Percentiles rank a stretch among this genome's conserved stretches.
These are phyloP conservation scores for Aureobasidium melanogenum DNA, from an alignment of 2,329 filamentous ascomycete species.

Conservation along the genomic window DNA sequence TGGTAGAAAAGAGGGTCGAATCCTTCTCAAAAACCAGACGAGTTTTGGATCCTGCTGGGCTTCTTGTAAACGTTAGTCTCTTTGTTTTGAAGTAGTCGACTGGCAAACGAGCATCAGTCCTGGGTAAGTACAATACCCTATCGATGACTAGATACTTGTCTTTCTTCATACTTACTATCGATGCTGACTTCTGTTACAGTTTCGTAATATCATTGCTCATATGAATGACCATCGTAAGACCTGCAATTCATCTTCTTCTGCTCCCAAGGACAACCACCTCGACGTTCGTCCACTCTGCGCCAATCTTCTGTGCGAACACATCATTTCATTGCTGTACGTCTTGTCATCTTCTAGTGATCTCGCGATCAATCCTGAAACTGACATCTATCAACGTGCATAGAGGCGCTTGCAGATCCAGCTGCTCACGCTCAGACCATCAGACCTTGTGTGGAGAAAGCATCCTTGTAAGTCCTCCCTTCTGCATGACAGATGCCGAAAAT, in stretches of 20 bases:
- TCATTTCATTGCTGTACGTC: neutral
- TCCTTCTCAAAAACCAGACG: slow-evolving; percentile 8
- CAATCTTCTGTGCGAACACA: neutral
- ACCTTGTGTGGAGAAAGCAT: slow-evolving; percentile 6
- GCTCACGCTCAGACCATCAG: slow-evolving; percentile 5
- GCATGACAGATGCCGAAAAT: slow-evolving; percentile 11
- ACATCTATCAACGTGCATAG: slow-evolving; percentile 12
- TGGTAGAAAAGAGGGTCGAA: slow-evolving; percentile 7
- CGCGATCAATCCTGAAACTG: slow-evolving; percentile 8
- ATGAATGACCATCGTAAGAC: neutral
- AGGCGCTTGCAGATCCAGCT: slow-evolving; percentile 9
- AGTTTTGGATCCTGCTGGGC: neutral
- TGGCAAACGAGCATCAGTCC: neutral
- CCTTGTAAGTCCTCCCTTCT: slow-evolving; percentile 8
- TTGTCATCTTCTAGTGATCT: neutral
- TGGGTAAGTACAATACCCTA: neutral
- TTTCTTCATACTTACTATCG: neutral
- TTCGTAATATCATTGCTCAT: neutral
- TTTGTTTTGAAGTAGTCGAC: neutral
- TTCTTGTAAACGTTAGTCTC: neutral
- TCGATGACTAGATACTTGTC: neutral
- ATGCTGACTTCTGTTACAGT: neutral
- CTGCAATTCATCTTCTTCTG: neutral
- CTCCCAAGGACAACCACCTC: neutral
- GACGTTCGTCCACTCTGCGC: neutral